These are phyloP conservation scores for Zasmidium angulare DNA, from an alignment of 2,329 filamentous ascomycete genomes.

Conservation along the genomic window DNA sequence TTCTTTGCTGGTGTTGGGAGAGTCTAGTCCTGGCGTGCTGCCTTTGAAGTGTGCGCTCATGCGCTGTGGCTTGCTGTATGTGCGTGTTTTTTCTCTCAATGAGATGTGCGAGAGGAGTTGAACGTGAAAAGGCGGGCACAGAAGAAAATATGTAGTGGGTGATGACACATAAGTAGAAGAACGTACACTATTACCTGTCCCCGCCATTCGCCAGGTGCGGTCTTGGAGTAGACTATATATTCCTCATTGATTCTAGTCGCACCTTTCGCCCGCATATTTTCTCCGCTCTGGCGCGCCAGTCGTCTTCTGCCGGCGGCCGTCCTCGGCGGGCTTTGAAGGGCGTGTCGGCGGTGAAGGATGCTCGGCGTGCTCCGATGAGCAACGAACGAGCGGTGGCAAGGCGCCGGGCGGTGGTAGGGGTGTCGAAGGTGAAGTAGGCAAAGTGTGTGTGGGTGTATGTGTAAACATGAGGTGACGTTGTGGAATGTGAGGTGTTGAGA, in stretches of 20 bases:
- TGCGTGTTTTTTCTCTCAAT: neutral
- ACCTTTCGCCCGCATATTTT: neutral
- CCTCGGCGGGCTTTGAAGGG: neutral
- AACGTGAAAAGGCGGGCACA: neutral
- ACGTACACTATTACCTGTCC: constrained; percentile 3
- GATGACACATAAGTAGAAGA: neutral
- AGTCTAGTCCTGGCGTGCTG: constrained; percentile 46
- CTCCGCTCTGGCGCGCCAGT: neutral
- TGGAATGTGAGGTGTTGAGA: too few relatives aligned
- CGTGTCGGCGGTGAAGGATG: neutral
- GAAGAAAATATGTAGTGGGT: neutral
- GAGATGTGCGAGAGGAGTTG: neutral
- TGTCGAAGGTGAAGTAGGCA: neutral
- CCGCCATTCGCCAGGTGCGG: neutral
- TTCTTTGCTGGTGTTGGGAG: constrained; percentile 3
- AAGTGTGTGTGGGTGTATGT: neutral
- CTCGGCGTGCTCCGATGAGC: neutral
- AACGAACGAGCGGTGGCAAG: neutral
- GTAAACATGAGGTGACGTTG: neutral
- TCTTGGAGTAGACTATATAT: neutral
- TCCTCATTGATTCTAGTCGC: neutral
- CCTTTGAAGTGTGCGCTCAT: constrained; percentile 38
- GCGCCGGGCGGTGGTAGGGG: neutral
- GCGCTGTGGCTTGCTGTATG: constrained; percentile 9
- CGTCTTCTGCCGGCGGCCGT: neutral